Conservation (phyloP, 345 rosid genomes). For the Microcos paniculata region DNA sequence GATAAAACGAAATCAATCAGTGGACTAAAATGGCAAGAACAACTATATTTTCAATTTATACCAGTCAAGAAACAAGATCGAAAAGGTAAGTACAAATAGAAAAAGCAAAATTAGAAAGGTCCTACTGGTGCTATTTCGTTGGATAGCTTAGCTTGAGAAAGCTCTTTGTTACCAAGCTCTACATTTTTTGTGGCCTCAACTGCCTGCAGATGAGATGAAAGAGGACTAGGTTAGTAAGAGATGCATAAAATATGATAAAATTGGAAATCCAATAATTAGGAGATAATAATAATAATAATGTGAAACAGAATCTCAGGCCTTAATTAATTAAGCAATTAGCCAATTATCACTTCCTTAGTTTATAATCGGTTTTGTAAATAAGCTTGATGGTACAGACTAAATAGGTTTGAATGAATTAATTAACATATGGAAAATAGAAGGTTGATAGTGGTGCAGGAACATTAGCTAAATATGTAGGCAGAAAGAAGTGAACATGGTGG, state of each 20-base stretch:
- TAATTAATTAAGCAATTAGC: not conserved
- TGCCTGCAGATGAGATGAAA: conserved; percentile 47
- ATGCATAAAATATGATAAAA: not conserved
- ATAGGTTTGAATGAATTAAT: not conserved
- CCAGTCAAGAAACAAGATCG: conserved; percentile 92
- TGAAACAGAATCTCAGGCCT: not conserved
- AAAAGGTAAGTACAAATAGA: conserved; percentile 79
- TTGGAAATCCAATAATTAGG: not conserved
- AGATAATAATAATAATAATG: not conserved
- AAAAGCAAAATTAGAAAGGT: conserved; percentile 85
- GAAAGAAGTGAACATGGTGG: not conserved
- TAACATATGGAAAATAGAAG: not conserved
- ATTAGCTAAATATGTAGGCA: not conserved
- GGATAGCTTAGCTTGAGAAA: conserved; percentile 79
- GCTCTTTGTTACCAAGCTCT: conserved; percentile 82
- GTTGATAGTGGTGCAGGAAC: not conserved
- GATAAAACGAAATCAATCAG: not conserved
- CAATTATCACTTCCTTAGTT: not conserved
- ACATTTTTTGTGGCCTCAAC: conserved; percentile 91
- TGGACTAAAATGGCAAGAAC: not conserved
- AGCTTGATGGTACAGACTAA: not conserved
- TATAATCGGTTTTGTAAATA: not conserved
- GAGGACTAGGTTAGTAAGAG: not conserved
- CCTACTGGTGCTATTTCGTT: conserved; percentile 82
- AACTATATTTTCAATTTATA: conserved; percentile 45